Percentiles rank a stretch among this genome's conserved stretches.
phyloP scores from a whole-genome alignment of 1,284 basidiomycete genomes.

The Sporisorium graminicola region DNA sequence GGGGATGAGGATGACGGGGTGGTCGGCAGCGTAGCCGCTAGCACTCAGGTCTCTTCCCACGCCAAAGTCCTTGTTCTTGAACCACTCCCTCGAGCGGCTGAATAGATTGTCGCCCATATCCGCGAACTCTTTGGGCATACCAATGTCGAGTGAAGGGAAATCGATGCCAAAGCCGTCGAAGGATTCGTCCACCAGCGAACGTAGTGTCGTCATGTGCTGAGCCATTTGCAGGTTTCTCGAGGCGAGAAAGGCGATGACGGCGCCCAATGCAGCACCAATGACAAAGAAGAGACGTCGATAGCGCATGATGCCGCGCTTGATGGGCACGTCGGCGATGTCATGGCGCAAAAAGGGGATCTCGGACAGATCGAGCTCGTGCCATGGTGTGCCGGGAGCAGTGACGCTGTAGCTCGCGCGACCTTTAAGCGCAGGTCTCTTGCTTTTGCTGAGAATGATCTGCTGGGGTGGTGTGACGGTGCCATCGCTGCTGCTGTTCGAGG shows the following conservation, averaged over 20 bases:
- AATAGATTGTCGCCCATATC: conserved; percentile 64
- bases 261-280: conserved; percentile 55
- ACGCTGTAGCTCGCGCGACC: conserved; percentile 52
- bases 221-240: conserved; percentile 56
- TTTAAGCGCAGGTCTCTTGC: conserved; percentile 36
- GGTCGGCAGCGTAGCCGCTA: conserved; percentile 58
- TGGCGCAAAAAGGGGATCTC: conserved; percentile 58
- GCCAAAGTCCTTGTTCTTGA: conserved; percentile 64
- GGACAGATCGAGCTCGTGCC: conserved; percentile 63
- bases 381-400: conserved; percentile 59
- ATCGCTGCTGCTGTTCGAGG: conserved; percentile 10
- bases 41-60: conserved; percentile 53
- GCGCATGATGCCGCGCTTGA: conserved; percentile 50
- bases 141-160: conserved; percentile 54
- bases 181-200: conserved; percentile 61
- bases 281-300: conserved; percentile 62
- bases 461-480: conserved; percentile 42
- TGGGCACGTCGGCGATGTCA: conserved; percentile 22
- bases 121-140: conserved; percentile 62
- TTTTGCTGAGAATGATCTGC: conserved; percentile 49
- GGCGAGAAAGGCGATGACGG: conserved; percentile 51
- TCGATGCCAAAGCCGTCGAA: conserved; percentile 54
- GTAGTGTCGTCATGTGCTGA: conserved; percentile 44
- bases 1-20: conserved; percentile 67
- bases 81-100: conserved; percentile 58